These are phyloP conservation scores for Suhomyces terraborum DNA, from an alignment of 1,139 yeast species.

Conservation along the genomic window DNA sequence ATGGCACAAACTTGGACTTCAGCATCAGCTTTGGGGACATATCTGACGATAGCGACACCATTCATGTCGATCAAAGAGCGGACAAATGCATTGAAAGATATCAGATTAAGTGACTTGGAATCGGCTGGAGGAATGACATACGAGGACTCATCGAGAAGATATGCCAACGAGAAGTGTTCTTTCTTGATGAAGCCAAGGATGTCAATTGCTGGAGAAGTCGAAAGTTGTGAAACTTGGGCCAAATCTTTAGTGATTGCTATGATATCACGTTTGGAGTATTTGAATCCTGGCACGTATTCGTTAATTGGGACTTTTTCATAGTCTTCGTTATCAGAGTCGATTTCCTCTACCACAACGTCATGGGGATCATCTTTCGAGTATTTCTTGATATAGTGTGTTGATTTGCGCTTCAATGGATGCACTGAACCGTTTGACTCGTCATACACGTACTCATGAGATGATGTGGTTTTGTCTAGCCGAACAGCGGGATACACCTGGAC, in stretches of 20 bases:
- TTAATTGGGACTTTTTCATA: constrained; percentile 25
- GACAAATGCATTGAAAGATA: constrained; percentile 56
- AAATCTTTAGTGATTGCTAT: constrained; percentile 42
- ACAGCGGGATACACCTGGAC: constrained; percentile 72
- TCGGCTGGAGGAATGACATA: constrained; percentile 52
- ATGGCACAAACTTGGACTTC: constrained; percentile 61
- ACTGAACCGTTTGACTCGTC: constrained; percentile 14
- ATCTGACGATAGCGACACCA: constrained; percentile 61
- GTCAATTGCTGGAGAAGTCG: constrained; percentile 55
- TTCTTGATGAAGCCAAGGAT: constrained; percentile 60
- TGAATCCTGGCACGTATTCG: constrained; percentile 48
- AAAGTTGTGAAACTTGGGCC: constrained; percentile 43
- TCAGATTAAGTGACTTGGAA: constrained; percentile 37
- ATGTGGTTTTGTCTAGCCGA: constrained; percentile 42
- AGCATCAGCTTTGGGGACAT: constrained; percentile 49
- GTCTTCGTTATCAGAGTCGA: constrained; percentile 24
- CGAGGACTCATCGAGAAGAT: constrained; percentile 58
- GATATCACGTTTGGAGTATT: constrained; percentile 60
- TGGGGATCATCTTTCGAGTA: constrained; percentile 16
- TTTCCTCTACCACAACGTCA: constrained; percentile 20
- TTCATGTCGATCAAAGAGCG: constrained; percentile 52
- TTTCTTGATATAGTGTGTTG: constrained; percentile 26
- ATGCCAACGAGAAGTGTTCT: constrained; percentile 55
- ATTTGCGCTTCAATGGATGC: constrained; percentile 23
- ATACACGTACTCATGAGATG: constrained; percentile 36